Percentiles rank a stretch among this genome's conserved stretches.
Evolutionary conservation across 225 moss, liverwort and hornwort genomes (phyloP).

Genomic region (Asterella californica): DNA sequence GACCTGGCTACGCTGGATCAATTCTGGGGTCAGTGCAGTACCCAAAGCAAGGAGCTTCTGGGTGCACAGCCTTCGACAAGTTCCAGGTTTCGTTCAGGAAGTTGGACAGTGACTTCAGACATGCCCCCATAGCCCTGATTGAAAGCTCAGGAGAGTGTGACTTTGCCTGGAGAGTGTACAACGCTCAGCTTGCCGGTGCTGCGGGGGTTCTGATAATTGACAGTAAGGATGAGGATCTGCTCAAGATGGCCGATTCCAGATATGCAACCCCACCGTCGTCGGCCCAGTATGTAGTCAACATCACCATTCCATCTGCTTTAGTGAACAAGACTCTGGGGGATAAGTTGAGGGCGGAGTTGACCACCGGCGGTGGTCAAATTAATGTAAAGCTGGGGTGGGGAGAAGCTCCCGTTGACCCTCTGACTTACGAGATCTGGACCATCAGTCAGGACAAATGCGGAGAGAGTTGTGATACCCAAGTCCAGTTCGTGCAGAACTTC

Average conservation of each 20-base stretch:
- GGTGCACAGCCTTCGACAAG: slow-evolving; percentile 33
- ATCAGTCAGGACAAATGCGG: slow-evolving; percentile 83
- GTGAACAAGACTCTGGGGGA: slow-evolving; percentile 65
- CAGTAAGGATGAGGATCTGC: slow-evolving; percentile 28
- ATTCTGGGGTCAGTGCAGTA: slow-evolving; percentile 29
- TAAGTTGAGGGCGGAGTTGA: slow-evolving; percentile 49
- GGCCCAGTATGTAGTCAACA: slow-evolving; percentile 33
- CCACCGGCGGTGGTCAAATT: slow-evolving; percentile 42
- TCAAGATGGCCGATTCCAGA: slow-evolving; percentile 20
- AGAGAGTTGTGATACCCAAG: slow-evolving; percentile 59
- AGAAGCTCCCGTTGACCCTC: slow-evolving; percentile 60
- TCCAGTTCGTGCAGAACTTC: slow-evolving; percentile 63
- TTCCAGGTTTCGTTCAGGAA: slow-evolving; percentile 31
- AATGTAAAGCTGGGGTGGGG: slow-evolving; percentile 78
- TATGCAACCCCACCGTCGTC: slow-evolving; percentile 26
- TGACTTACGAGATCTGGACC: slow-evolving; percentile 84
- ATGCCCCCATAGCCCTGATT: slow-evolving; percentile 38
- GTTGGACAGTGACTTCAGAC: slow-evolving; percentile 29
- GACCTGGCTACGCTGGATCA: slow-evolving; percentile 46
- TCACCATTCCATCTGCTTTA: slow-evolving; percentile 72
- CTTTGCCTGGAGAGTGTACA: slow-evolving; percentile 46
- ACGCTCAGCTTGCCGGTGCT: slow-evolving; percentile 41
- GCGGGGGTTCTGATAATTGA: slow-evolving; percentile 37
- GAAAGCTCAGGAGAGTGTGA: slow-evolving; percentile 45
- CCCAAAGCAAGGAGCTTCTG: slow-evolving; percentile 26